Base-by-base conservation (phyloP, 805 yeast species). In the Starmerella floris region DNA sequence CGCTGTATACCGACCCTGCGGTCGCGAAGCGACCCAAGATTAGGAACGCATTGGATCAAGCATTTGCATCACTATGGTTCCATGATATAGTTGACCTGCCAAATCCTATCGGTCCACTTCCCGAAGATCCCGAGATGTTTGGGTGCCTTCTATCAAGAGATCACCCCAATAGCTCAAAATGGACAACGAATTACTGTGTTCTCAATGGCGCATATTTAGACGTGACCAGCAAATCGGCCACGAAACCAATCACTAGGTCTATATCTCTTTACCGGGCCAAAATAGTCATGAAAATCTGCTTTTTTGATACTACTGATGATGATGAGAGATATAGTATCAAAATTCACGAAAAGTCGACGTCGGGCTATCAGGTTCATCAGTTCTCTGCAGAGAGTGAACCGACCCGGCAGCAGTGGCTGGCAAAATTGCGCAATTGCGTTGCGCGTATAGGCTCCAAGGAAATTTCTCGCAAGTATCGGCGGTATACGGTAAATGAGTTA, bases 291-390 rank as follows among this genome's bases (percentile, higher is more conserved):
- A 11, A 15, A 11, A 33, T 40, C 11, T 28, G 35, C 8, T 19
- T 40, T 5, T 43, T 35, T 25, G 46, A 43, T 19, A 38, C 44
- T 2, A 31, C 40, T 9, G 41, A 25, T 1, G 37, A 31, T n/a
- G 49, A 49, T 31, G 44, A 35, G 3, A 23, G 52, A 5, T 49
- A 49, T 31, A 28, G 36, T 2, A 42, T 49, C 23, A 34, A 32
- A 16, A 34, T 49, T 6, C 25, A 30, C 15, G 44, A 41, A 23
- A 20, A 2, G 11, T 13, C 16, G 13, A 4, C n/a, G 3, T 3
- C 21, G 1, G 19, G n/a, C 3, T 23, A 37, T 20, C 15, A 23
- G 15, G 39, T 22, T 2, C 43, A 41, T 20, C 16, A 22, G 6
- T 23, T 48, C 17, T 19, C 40, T 11, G 51, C 49, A 1, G 51